Evolutionary conservation across 257 asterid species (phyloP).

Genomic region (Coffea canephora): DNA sequence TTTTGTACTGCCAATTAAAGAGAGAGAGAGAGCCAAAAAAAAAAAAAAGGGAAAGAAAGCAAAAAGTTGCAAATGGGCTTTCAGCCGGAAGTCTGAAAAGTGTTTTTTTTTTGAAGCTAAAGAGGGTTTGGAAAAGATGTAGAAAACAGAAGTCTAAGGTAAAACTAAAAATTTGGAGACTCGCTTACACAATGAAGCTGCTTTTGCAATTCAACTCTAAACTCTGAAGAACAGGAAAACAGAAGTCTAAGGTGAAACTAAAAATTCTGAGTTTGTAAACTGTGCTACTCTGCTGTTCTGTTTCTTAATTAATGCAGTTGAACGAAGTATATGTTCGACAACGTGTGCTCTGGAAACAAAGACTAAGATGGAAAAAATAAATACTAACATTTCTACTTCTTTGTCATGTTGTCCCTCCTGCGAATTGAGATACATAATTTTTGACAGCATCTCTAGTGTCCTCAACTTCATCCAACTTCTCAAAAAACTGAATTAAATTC

Average conservation of each 20-base stretch:
- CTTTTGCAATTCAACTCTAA: not conserved
- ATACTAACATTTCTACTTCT: constrained; percentile 20
- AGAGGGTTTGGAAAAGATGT: no score
- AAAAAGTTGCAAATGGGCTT: no score
- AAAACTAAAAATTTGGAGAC: not conserved
- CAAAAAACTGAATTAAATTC: constrained; percentile 55
- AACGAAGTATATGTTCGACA: constrained; percentile 39
- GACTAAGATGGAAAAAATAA: not conserved
- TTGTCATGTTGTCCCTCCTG: constrained; percentile 18
- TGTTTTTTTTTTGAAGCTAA: no score
- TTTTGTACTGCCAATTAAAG: no score
- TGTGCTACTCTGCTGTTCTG: not conserved
- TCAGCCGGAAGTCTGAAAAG: no score
- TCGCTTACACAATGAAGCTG: not conserved
- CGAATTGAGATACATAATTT: constrained; percentile 28
- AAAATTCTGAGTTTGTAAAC: not conserved
- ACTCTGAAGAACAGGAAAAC: no score
- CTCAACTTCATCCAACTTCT: constrained; percentile 46
- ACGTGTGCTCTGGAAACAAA: constrained; percentile 10
- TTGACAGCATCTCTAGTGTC: constrained; percentile 68
- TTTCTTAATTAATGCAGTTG: constrained; percentile 26
- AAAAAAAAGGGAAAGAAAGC: no score
- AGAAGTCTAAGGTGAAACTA: not conserved
- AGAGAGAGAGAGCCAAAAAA: no score
- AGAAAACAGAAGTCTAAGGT: no score